A percentile compares a stretch with the other conserved stretches of the same genome.
phyloP scores from a whole-genome alignment of 1,284 basidiomycete genomes.

The Ganoderma lucidum region DNA sequence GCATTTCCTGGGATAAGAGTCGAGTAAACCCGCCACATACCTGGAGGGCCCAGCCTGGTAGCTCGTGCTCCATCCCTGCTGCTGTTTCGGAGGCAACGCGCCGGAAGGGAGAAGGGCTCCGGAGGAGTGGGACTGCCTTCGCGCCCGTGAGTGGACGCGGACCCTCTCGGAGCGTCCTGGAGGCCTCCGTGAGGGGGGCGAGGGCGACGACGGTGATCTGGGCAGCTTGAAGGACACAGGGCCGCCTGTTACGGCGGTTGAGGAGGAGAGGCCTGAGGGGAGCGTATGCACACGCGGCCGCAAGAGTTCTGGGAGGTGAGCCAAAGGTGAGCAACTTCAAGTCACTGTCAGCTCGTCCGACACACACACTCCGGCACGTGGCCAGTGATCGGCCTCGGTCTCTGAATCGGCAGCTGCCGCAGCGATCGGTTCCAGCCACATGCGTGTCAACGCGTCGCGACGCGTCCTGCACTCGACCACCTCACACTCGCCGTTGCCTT shows the following conservation, averaged over 20 bases:
- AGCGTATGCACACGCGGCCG: neutral
- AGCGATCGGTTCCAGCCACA: constrained; percentile 26
- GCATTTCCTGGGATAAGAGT: neutral
- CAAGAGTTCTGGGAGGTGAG: neutral
- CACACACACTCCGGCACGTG: constrained; percentile 9
- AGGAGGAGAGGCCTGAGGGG: constrained; percentile 14
- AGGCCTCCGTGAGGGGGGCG: constrained; percentile 57
- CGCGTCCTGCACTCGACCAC: constrained; percentile 28
- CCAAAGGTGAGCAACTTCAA: neutral
- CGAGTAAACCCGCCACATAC: constrained; percentile 44
- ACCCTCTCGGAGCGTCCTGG: constrained; percentile 35
- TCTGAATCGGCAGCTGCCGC: constrained; percentile 10
- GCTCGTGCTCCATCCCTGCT: constrained; percentile 81
- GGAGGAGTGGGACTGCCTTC: constrained; percentile 36
- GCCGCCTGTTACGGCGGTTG: constrained; percentile 22
- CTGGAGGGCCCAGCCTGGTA: constrained; percentile 84
- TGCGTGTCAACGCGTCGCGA: constrained; percentile 30
- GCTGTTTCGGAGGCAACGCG: constrained; percentile 38
- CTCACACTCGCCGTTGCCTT: neutral
- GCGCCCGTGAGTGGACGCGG: constrained; percentile 23
- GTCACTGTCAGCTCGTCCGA: constrained; percentile 2
- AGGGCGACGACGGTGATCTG: constrained; percentile 80
- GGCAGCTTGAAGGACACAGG: constrained; percentile 61
- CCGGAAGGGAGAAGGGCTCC: constrained; percentile 31
- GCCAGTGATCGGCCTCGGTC: constrained; percentile 7